Percentiles rank a stretch among this genome's conserved stretches.
Conservation (phyloP, 768 basidiomycete species). For the Candolleomyces aberdarensis region DNA sequence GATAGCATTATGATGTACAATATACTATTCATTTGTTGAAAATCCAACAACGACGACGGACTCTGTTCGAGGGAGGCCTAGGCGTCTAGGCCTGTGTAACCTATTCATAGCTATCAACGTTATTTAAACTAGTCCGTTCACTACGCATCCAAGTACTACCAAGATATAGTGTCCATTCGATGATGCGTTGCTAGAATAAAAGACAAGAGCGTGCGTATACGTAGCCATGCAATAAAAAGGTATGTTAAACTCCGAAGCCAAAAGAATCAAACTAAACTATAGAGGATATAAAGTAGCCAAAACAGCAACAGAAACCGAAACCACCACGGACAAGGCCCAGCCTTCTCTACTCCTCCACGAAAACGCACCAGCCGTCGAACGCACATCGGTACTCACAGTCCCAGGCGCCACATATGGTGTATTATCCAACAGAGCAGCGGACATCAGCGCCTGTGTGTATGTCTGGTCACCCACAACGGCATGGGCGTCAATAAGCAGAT, state of each 20-base stretch:
- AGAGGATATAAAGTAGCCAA: background rate
- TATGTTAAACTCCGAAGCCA: background rate
- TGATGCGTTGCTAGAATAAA: too few species aligned
- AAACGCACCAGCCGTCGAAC: constrained; percentile 7
- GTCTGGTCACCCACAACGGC: constrained; percentile 21
- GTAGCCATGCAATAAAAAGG: background rate
- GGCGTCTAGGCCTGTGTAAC: too few species aligned
- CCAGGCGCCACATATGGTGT: constrained; percentile 22
- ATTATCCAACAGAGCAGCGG: constrained; percentile 27
- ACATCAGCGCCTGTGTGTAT: constrained; percentile 23
- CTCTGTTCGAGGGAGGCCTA: too few species aligned
- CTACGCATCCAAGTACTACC: too few species aligned
- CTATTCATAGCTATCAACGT: too few species aligned
- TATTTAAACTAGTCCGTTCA: too few species aligned
- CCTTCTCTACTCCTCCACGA: background rate
- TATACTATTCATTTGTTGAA: too few species aligned
- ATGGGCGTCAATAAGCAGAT: constrained; percentile 26
- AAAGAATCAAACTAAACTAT: background rate
- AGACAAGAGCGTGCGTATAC: too few species aligned
- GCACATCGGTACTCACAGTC: constrained; percentile 16
- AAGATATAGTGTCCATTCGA: too few species aligned
- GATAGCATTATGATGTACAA: too few species aligned
- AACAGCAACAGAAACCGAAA: background rate
- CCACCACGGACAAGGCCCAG: constrained; percentile 2
- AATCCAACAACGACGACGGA: too few species aligned